Evolutionary conservation across 306 rosid species (phyloP), one percentile per base, ranked within the genome.

Genomic region (Acacia confusa): DNA sequence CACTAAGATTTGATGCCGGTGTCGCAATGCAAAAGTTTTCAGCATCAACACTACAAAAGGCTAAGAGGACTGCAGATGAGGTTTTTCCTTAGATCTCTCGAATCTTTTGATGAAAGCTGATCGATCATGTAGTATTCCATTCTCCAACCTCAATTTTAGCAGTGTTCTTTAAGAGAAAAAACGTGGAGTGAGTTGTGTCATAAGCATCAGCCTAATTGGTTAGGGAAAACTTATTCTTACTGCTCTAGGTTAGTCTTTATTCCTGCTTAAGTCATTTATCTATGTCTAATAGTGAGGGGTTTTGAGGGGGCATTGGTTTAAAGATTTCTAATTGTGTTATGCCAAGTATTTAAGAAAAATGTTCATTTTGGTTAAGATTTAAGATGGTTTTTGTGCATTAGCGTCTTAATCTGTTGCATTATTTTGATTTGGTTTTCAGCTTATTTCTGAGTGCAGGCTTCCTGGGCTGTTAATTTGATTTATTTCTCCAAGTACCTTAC

Each of bases 1-100:
- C 98, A 5, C 81, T 96, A 83, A 91, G 99, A 82, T 96, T 96
- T 91, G 99, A 96, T 82, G 98, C 97, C 22, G 99, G 98, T 52
- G 99, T 93, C 66, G 93, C 97, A 64, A 85, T 96, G 99, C 99
- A 96, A 74, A 96, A 96, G 89, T 96, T 96, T 88, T 96, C 99
- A 61, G 93, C 98, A 79, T 93, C 95, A 83, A 96, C 98, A 2
- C 86, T 96, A 65, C 98, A 93, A 65, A 93, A 96, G 87, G 84
- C 94, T 73, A 96, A 96, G 90, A 88, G 93, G 87, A 91, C 97
- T 19, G 98, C 97, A 36, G 99, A 96, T 84, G 99, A 96, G 99
- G 99, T 96, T 80, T 16, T 66, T 82, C 66, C 66, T 66, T 66
- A 25, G 15, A 55, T 58, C 75, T 32, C 66, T 84, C 73, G 41